Percentiles rank a stretch among this genome's conserved stretches.
These are phyloP conservation scores for Aspergillus aculeatus DNA, from an alignment of 2,329 filamentous ascomycete species.

Conservation along the genomic window DNA sequence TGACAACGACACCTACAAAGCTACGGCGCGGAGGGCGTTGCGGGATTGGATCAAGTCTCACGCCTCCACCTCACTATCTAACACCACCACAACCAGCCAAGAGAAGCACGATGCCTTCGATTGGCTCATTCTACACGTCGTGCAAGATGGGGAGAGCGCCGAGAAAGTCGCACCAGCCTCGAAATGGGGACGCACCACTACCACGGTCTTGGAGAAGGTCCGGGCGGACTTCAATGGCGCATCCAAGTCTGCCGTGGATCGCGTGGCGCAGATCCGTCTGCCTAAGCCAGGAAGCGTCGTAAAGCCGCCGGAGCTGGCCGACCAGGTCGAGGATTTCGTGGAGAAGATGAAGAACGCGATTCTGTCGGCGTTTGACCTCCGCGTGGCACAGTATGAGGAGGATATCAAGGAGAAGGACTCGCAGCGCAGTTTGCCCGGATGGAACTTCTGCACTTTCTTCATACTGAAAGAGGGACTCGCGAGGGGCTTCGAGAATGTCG, in stretches of 20 bases:
- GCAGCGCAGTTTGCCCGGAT: constrained; percentile 82
- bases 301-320: constrained; percentile 78
- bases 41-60: constrained; percentile 88
- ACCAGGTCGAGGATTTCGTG: constrained; percentile 80
- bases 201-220: constrained; percentile 84
- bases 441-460: constrained; percentile 99
- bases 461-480: constrained; percentile 94
- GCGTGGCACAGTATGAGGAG: constrained; percentile 93
- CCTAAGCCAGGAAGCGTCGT: constrained; percentile 48
- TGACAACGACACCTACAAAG: constrained; percentile 92
- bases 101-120: constrained; percentile 97
- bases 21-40: constrained; percentile 71
- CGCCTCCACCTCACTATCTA: constrained; percentile 56
- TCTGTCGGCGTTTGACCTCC: constrained; percentile 81
- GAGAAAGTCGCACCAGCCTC: constrained; percentile 67
- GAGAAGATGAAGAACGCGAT: constrained; percentile 85
- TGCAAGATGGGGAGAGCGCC: constrained; percentile 69
- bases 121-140: constrained; percentile 91
- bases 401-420: constrained; percentile 93
- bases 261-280: constrained; percentile 81
- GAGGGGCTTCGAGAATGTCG: constrained; percentile 91
- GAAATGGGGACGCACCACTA: constrained; percentile 75
- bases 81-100: constrained; percentile 58
- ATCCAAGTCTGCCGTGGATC: constrained; percentile 70
- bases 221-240: constrained; percentile 83